Evolutionary conservation across 169 alveolate species (phyloP).

Genomic region (Eimeria acervulina): DNA sequence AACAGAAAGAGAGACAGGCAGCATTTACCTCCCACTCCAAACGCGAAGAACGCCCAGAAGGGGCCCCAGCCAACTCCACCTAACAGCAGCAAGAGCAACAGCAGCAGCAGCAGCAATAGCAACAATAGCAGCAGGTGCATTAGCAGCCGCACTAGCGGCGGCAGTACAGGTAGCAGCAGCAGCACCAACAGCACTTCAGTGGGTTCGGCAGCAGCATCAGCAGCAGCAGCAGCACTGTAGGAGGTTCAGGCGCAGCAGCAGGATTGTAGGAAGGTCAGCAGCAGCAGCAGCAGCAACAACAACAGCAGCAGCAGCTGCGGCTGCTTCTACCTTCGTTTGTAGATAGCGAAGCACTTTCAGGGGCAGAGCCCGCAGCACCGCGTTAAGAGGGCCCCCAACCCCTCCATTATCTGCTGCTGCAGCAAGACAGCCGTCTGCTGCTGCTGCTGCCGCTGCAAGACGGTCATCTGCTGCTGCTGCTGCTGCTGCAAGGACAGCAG

Average conservation of each 20-base stretch:
- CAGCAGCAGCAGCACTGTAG: not conserved
- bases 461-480: too few relatives aligned
- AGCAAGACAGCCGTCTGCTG: too few relatives aligned
- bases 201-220: too few relatives aligned
- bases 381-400: not conserved
- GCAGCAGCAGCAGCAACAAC: not conserved
- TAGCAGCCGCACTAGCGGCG: too few relatives aligned
- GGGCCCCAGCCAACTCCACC: not conserved
- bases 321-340: not conserved
- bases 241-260: not conserved
- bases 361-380: not conserved
- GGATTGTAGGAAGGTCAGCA: not conserved
- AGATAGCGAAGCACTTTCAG: not conserved
- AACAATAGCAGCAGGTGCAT: too few relatives aligned
- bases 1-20: too few relatives aligned
- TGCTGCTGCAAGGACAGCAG: slow-evolving; percentile 27
- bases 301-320: not conserved
- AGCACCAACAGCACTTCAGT: too few relatives aligned
- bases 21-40: not conserved
- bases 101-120: not conserved
- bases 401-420: not conserved
- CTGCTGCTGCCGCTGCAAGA: too few relatives aligned
- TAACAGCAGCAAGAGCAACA: not conserved
- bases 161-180: too few relatives aligned
- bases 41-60: not conserved